Evolutionary conservation across 2,329 filamentous ascomycete species (phyloP), one percentile per base, ranked within the genome.

Genomic region (Colletotrichum tanaceti): DNA sequence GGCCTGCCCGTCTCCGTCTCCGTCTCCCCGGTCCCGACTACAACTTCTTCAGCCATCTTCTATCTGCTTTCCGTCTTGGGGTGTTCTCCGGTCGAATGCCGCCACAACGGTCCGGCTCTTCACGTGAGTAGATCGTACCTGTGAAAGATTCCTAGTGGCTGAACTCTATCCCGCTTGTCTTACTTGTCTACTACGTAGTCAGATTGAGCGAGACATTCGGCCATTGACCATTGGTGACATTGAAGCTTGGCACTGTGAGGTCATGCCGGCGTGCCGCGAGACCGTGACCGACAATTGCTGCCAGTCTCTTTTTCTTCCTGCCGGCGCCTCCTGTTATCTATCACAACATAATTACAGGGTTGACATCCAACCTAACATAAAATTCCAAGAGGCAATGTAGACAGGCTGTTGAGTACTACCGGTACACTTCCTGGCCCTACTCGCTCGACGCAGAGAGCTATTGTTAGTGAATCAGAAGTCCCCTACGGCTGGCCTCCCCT

Each of bases 111-210:
- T 35, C n/a, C 24, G 32, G 43, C 41, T 43, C 28, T 24, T 18
- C 9, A 47, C 60, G 20, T 58, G 28, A 22, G 32, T 35, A 39
- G 43, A 41, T 59, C 20, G 35, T 41, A 35, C 32, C 9, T 35
- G 10, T 54, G 32, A 16, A 35, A 43, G 24, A 57, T 47, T 39
- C 43, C 52, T 18, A 50, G 58, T 41, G 50, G 63, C 58, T 57
- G 43, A 63, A 66, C 58, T 44, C 38, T 66, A 63, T 63, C 58
- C 63, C 35, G 24, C 63, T 46, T 66, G 43, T 63, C 58, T 66
- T 32, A 46, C 20, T 38, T 57, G 14, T 32, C 24, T 28, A 53
- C n/a, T n/a, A n/a, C n/a, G 41, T 28, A 54, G 54, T 55, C 10
- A 49, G 52, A 44, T 66, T 55, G 50, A 38, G 58, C 52, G 35